phyloP scores from a whole-genome alignment of 2,329 filamentous ascomycete genomes.

The Ophiostoma ulmi region DNA sequence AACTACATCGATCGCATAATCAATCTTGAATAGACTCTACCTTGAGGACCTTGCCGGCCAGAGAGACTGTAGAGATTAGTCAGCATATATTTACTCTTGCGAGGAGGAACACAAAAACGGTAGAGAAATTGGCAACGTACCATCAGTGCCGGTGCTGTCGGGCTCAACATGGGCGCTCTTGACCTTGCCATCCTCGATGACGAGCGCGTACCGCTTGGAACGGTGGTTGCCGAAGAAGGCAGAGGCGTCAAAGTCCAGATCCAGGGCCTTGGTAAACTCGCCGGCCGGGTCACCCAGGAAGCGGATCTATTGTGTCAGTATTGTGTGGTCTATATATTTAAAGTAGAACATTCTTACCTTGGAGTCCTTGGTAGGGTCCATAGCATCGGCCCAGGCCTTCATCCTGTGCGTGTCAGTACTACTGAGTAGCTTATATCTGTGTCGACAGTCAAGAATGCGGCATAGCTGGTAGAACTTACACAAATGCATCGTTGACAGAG shows the following conservation, averaged over 20 bases:
- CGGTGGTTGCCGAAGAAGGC: slow-evolving; percentile 76
- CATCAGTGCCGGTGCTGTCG: slow-evolving; percentile 74
- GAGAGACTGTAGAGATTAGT: slow-evolving; percentile 39
- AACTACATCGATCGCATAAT: too few species aligned
- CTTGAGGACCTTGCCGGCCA: slow-evolving; percentile 47
- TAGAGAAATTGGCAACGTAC: slow-evolving; percentile 17
- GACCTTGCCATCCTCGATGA: slow-evolving; percentile 80
- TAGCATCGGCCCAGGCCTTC: slow-evolving; percentile 76
- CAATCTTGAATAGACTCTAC: neutral
- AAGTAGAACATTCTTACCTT: slow-evolving; percentile 53
- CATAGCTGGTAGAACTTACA: slow-evolving; percentile 54
- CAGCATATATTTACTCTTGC: neutral
- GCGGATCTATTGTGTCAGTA: slow-evolving; percentile 57
- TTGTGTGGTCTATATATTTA: neutral
- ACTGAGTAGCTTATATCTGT: neutral
- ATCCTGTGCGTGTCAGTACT: slow-evolving; percentile 50
- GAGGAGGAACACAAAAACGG: neutral
- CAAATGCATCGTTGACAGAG: slow-evolving; percentile 89
- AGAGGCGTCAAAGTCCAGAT: slow-evolving; percentile 73
- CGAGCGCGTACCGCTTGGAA: slow-evolving; percentile 81
- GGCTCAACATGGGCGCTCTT: slow-evolving; percentile 77
- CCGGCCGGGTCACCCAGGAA: slow-evolving; percentile 80
- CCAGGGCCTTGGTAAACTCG: slow-evolving; percentile 75
- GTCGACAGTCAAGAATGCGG: neutral
- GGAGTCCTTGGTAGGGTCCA: slow-evolving; percentile 69